Conservation (phyloP, 257 asterid species). For the Capsicum rhomboideum region DNA sequence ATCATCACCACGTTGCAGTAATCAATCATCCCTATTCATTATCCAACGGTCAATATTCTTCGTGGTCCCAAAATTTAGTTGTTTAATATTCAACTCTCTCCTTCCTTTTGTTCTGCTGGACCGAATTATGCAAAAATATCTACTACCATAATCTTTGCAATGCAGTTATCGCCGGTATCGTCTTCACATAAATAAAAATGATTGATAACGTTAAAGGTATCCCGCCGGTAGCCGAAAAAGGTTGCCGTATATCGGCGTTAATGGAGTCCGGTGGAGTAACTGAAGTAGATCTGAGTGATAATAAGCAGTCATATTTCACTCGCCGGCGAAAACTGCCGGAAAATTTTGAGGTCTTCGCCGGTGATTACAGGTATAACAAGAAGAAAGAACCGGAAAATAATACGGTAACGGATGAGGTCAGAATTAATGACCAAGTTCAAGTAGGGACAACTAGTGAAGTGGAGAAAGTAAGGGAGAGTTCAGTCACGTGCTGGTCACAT, state of each 20-base stretch:
- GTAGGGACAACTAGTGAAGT: background rate
- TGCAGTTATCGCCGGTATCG: background rate
- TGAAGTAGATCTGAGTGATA: background rate
- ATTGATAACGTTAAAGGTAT: background rate
- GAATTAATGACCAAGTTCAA: background rate
- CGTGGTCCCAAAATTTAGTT: background rate
- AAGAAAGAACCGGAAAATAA: background rate
- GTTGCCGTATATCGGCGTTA: background rate
- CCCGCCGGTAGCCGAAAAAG: background rate
- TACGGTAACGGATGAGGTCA: background rate
- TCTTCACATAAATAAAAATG: background rate
- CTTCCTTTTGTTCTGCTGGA: background rate
- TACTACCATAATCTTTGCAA: background rate
- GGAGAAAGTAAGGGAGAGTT: background rate
- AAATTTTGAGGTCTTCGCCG: background rate
- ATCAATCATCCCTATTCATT: background rate
- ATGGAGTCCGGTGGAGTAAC: background rate
- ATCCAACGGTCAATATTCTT: background rate
- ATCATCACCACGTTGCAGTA: background rate
- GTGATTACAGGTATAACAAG: background rate
- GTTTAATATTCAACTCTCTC: background rate
- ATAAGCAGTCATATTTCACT: background rate
- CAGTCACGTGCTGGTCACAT: slow-evolving; percentile 11
- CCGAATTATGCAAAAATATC: background rate
- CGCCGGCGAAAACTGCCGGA: slow-evolving; percentile 4